A percentile compares a stretch with the other conserved stretches of the same genome.
These are phyloP conservation scores for Fusarium concolor DNA, from an alignment of 2,329 filamentous ascomycete species.

Conservation along the genomic window DNA sequence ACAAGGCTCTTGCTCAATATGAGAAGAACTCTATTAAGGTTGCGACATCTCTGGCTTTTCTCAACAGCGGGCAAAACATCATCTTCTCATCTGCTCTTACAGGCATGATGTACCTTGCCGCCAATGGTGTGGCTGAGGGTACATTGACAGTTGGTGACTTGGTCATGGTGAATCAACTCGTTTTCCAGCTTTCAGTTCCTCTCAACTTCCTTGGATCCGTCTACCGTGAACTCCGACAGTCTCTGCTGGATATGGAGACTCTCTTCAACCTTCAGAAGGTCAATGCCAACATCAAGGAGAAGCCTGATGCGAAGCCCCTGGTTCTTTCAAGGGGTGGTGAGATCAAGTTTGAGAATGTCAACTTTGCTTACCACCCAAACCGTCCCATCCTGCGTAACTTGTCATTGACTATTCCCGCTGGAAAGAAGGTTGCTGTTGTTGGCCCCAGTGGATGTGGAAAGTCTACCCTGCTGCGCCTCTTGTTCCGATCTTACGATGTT, in stretches of 20 bases:
- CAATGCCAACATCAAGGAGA: conserved; percentile 86
- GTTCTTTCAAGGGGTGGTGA: conserved; percentile 81
- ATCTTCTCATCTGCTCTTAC: conserved; percentile 96
- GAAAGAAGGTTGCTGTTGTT: conserved; percentile 95
- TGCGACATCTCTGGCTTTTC: conserved; percentile 88
- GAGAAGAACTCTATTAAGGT: conserved; percentile 97
- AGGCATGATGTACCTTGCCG: conserved; percentile 97
- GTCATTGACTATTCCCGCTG: conserved; percentile 89
- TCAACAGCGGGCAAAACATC: conserved; percentile 96
- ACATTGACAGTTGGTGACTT: conserved; percentile 91
- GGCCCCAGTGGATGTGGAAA: conserved; percentile 97
- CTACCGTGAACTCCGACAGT: conserved; percentile 94
- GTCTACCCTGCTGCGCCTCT: conserved; percentile 87
- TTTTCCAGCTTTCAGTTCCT: conserved; percentile 96
- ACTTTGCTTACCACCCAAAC: conserved; percentile 90
- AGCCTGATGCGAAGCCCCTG: conserved; percentile 78
- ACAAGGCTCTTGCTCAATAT: conserved; percentile 85
- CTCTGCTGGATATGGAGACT: conserved; percentile 97
- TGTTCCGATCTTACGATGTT: conserved; percentile 96
- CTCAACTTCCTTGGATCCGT: conserved; percentile 98
- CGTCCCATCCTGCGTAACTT: conserved; percentile 89
- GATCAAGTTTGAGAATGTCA: conserved; percentile 94
- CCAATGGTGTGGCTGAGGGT: conserved; percentile 86
- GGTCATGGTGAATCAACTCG: conserved; percentile 98
- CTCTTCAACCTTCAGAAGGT: conserved; percentile 98